Evolutionary conservation across 1,139 yeast species (phyloP), one percentile per base, ranked within the genome.

Genomic region (Diutina siamensis): DNA sequence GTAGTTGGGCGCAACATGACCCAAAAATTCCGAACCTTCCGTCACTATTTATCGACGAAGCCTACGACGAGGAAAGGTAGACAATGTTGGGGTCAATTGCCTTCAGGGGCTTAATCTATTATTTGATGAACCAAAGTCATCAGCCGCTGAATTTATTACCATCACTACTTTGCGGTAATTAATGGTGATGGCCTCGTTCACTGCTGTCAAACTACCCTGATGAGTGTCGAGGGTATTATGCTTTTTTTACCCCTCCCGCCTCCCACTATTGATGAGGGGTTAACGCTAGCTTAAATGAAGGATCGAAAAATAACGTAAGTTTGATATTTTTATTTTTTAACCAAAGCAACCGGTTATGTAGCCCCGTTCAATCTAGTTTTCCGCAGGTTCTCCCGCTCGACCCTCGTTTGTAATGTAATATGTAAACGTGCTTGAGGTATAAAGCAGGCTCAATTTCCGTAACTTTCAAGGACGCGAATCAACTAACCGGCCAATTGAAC

Each of bases 51-150:
- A 68, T 71, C 44, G 75, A 71, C 57, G 75, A 71, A 57, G 76
- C 76, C 33, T 76, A 81, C 56, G 82, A 76, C 55, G n/a, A n/a
- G n/a, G n/a, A n/a, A 25, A 25, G 28, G 28, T 25, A 7, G 28
- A 25, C 10, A 10, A 5, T 25, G 28, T 25, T 10, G 28, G 28
- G 28, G 28, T 25, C 10, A 10, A 10, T 10, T 7, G 10, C 5
- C 10, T 25, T 25, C 28, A 25, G n/a, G n/a, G n/a, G n/a, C n/a
- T n/a, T n/a, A n/a, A n/a, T n/a, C n/a, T n/a, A n/a, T n/a, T n/a
- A n/a, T n/a, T n/a, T n/a, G n/a, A n/a, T n/a, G n/a, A n/a, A n/a
- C n/a, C n/a, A n/a, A n/a, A n/a, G n/a, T n/a, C n/a, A n/a, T n/a
- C n/a, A n/a, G n/a, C n/a, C n/a, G n/a, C n/a, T n/a, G n/a, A n/a